Evolutionary conservation across 768 basidiomycete genomes (phyloP).

Genomic region (Leucogyrophana mollusca): DNA sequence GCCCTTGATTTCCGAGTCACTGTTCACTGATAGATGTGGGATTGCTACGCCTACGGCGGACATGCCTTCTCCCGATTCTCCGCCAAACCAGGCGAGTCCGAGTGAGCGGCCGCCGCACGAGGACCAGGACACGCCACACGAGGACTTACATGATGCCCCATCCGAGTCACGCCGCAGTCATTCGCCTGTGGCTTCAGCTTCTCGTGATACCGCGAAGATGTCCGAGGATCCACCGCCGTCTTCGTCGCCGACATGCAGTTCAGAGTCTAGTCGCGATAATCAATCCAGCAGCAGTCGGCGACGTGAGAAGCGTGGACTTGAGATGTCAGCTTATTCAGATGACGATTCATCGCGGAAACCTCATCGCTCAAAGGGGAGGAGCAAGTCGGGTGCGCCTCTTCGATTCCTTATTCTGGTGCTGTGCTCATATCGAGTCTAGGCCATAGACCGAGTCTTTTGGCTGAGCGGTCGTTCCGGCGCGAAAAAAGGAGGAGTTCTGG

Average conservation of each 20-base stretch:
- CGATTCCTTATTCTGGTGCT: constrained; percentile 4
- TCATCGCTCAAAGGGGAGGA: neutral
- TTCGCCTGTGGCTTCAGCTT: constrained; percentile 1
- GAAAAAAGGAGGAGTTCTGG: too few relatives aligned
- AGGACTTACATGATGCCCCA: constrained; percentile 6
- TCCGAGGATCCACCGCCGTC: constrained; percentile 7
- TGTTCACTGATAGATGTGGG: constrained; percentile 26
- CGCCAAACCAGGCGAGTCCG: neutral
- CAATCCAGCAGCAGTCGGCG: constrained; percentile 14
- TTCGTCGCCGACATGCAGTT: constrained; percentile 6
- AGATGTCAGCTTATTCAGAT: constrained; percentile 3
- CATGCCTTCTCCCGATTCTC: neutral
- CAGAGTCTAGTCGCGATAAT: constrained; percentile 11
- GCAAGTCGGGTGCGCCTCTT: constrained; percentile 5
- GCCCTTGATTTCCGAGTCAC: constrained; percentile 21
- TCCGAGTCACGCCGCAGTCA: constrained; percentile 7
- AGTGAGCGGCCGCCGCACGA: neutral
- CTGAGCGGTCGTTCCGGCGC: too few relatives aligned
- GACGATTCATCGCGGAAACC: neutral
- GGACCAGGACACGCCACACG: constrained; percentile 16
- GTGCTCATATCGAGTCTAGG: neutral
- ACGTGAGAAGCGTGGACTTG: constrained; percentile 16
- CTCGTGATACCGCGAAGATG: constrained; percentile 5
- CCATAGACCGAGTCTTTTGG: too few relatives aligned
- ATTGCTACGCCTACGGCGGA: constrained; percentile 13